A percentile compares a stretch with the other conserved stretches of the same genome.
Conservation (phyloP, 2,329 filamentous ascomycete genomes). For the Lachnellula cervina region DNA sequence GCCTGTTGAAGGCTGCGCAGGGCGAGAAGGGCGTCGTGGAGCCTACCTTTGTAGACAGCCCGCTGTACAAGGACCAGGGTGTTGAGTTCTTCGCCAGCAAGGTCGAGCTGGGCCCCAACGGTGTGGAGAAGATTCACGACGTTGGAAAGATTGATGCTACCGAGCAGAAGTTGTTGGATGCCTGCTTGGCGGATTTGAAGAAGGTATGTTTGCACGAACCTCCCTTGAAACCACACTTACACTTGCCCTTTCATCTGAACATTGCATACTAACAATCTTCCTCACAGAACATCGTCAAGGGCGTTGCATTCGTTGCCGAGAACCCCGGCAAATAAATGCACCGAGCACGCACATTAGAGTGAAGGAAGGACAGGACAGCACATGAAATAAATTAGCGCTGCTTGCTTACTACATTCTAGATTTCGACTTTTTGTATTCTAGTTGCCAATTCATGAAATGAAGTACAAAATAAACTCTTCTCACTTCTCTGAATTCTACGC, state of each 20-base stretch:
- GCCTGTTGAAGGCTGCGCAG: constrained; percentile 83
- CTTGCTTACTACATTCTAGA: neutral
- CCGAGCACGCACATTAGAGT: neutral
- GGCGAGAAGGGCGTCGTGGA: constrained; percentile 94
- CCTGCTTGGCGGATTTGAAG: constrained; percentile 76
- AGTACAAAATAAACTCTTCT: neutral
- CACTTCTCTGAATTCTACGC: neutral
- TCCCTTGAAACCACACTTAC: neutral
- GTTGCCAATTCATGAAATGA: neutral
- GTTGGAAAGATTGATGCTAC: constrained; percentile 77
- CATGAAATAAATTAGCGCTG: neutral
- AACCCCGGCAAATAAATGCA: constrained; percentile 55
- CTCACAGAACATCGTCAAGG: constrained; percentile 84
- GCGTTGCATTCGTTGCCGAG: constrained; percentile 55
- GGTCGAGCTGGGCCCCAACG: constrained; percentile 93
- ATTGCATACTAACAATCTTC: constrained; percentile 26
- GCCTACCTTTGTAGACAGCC: constrained; percentile 95
- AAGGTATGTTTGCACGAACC: constrained; percentile 37
- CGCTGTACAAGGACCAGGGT: constrained; percentile 97
- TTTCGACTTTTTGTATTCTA: neutral
- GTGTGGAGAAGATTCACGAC: constrained; percentile 88
- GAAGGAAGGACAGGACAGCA: neutral
- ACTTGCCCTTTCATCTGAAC: neutral
- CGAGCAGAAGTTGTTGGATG: constrained; percentile 88
- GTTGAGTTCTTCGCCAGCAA: constrained; percentile 94